Evolutionary conservation across 371 early-diverging fungal genomes (phyloP), one percentile per base, ranked within the genome.

Genomic region (Rhizopus microsporus): DNA sequence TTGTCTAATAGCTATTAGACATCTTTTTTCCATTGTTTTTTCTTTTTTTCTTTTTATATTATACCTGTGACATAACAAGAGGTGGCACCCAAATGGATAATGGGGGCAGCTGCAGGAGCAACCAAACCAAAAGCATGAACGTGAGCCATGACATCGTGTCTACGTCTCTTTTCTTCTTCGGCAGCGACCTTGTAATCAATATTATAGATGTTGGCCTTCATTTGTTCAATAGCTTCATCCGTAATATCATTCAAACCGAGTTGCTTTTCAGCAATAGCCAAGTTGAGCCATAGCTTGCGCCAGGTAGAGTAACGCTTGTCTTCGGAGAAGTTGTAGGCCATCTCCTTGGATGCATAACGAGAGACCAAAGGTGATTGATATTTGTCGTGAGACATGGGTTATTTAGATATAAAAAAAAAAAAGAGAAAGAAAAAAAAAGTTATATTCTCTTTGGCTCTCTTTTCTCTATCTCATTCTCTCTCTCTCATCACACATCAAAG

Each of bases 91-190:
- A 98, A 77, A 69, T 98, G 98, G 69, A 98, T 98, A 59, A 98
- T 95, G 48, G 88, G 89, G 8, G 96, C 96, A 17, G 98, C 97
- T 35, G 75, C 81, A 50, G 98, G 97, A 53, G 89, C 88, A 15
- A 88, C 94, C 6, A 92, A 76, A 34, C 97, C 97, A 80, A 94
- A 98, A 6, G 96, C 90, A 72, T 96, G 96, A n/a, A 94, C 94
- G 59, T 95, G 95, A 29, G 95, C 97, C 97, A 98, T 98, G 34
- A 98, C 98, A 74, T 98, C 98, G 78, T 98, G 98, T 39, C 97
- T 87, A 43, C 96, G 87, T 62, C 87, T 85, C 85, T 91, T 90
- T 74, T 98, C 98, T 74, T 98, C 97, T 37, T 78, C 91, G 49
- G 89, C 91, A 51, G 95, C 97, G 54, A 94, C 65, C 38, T 65